Conservation (phyloP, 169 alveolate genomes). For the Cryptosporidium xiaoi region DNA sequence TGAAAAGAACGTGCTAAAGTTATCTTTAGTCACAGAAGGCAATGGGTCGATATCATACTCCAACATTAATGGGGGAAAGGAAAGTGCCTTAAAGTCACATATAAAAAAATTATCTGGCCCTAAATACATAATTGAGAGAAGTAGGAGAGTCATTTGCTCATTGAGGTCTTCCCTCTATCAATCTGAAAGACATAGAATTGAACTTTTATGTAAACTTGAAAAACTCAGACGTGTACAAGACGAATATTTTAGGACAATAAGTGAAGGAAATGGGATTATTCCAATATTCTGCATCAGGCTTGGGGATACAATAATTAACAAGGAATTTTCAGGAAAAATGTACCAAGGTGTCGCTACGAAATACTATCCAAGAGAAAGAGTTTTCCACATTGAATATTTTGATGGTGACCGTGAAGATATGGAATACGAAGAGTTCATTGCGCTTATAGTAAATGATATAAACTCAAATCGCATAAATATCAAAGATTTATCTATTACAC, state of each 20-base stretch:
- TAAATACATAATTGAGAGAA: constrained; percentile 40
- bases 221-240: constrained; percentile 52
- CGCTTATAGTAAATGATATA: constrained; percentile 22
- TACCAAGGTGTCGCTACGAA: constrained; percentile 59
- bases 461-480: constrained; percentile 9
- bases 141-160: constrained; percentile 33
- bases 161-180: constrained; percentile 55
- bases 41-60: neutral
- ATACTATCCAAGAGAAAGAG: constrained; percentile 62
- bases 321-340: constrained; percentile 53
- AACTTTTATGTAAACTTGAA: constrained; percentile 34
- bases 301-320: constrained; percentile 46
- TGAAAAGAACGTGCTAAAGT: neutral
- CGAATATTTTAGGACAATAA: constrained; percentile 43
- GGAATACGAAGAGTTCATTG: constrained; percentile 47
- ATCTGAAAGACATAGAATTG: constrained; percentile 56
- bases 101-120: constrained; percentile 18
- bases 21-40: constrained; percentile 35
- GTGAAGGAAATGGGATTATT: constrained; percentile 52
- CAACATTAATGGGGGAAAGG: constrained; percentile 4
- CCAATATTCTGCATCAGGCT: constrained; percentile 52
- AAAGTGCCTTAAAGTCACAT: constrained; percentile 11
- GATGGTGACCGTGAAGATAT: constrained; percentile 74
- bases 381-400: constrained; percentile 44
- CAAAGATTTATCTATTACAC: constrained; percentile 25